Evolutionary conservation across 768 basidiomycete species (phyloP).

Genomic region (Leucocoprinus birnbaumii): DNA sequence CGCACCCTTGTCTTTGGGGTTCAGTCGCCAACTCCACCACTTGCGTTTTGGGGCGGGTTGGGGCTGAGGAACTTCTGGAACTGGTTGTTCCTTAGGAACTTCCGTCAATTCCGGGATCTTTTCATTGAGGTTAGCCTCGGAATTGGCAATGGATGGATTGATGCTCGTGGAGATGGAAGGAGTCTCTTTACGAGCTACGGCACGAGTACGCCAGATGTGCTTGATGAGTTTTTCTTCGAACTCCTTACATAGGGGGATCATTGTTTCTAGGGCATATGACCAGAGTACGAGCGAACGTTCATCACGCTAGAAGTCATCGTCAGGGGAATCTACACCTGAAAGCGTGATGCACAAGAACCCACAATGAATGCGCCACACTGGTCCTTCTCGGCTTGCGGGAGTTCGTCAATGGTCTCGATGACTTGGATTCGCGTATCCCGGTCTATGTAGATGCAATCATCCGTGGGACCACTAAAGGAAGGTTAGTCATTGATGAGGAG

Average conservation of each 20-base stretch:
- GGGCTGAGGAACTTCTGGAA: conserved; percentile 17
- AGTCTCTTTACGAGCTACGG: conserved; percentile 17
- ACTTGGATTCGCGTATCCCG: conserved; percentile 84
- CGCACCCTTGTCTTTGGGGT: conserved; percentile 25
- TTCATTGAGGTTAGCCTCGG: conserved; percentile 32
- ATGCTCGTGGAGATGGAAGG: conserved; percentile 14
- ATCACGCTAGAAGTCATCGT: conserved; percentile 41
- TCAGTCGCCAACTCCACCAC: conserved; percentile 48
- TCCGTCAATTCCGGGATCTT: conserved; percentile 19
- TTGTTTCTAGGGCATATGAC: conserved; percentile 66
- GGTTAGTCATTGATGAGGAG: conserved; percentile 6
- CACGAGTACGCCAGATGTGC: conserved; percentile 68
- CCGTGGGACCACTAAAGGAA: conserved; percentile 42
- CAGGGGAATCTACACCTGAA: background rate
- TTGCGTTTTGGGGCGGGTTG: conserved; percentile 20
- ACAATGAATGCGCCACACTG: conserved; percentile 84
- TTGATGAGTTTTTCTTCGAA: conserved; percentile 80
- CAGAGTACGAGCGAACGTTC: conserved; percentile 81
- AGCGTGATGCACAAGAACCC: conserved; percentile 17
- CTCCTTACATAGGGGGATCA: conserved; percentile 69
- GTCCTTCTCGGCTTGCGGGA: conserved; percentile 82
- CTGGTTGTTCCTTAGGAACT: conserved; percentile 18
- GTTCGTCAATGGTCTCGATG: conserved; percentile 58
- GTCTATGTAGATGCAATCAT: conserved; percentile 66
- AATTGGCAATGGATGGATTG: conserved; percentile 16